Base-by-base conservation (phyloP, 441 rosid species). In the Hypseocharis bilobata region DNA sequence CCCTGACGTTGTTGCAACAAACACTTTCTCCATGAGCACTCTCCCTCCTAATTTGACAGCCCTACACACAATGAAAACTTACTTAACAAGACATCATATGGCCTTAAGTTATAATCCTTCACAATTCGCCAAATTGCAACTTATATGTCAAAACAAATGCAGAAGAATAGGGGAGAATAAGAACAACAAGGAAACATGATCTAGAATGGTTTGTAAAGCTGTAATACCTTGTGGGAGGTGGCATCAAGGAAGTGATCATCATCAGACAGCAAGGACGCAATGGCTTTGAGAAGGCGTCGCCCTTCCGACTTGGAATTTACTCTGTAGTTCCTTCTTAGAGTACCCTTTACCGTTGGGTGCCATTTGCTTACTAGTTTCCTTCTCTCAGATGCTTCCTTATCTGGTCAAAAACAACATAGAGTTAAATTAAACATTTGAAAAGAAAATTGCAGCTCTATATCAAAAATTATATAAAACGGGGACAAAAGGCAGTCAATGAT, bases 1-100 rank as follows among this genome's bases (percentile, higher is more conserved):
- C 97, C 76, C 98, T 85, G 32, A 92, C 97, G 8, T 92, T 92
- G 82, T 92, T 87, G 88, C 96, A 92, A 83, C 98, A 92, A 2
- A 92, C 96, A 27, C 95, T 90, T 74, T 90, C 92, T 7, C 98
- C 96, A 26, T 92, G 98, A 17, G 98, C 98, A 70, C 84, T 90
- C 84, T 88, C 94, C 74, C 97, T 78, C 70, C 98, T 81, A 49
- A 92, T 90, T 77, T 92, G 98, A 74, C 98, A 92, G 13, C 98
- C 98, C 97, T 92, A 63, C 56, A 74, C 60, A 52, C 3, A 54
- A n/a, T n/a, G n/a, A n/a, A n/a, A n/a, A n/a, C n/a, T n/a, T n/a
- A n/a, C n/a, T n/a, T n/a, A n/a, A n/a, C n/a, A n/a, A n/a, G n/a
- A n/a, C n/a, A n/a, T n/a, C n/a, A n/a, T n/a, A n/a, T n/a, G n/a